phyloP scores from a whole-genome alignment of 805 yeast genomes.

The Myxozyma geophila region DNA sequence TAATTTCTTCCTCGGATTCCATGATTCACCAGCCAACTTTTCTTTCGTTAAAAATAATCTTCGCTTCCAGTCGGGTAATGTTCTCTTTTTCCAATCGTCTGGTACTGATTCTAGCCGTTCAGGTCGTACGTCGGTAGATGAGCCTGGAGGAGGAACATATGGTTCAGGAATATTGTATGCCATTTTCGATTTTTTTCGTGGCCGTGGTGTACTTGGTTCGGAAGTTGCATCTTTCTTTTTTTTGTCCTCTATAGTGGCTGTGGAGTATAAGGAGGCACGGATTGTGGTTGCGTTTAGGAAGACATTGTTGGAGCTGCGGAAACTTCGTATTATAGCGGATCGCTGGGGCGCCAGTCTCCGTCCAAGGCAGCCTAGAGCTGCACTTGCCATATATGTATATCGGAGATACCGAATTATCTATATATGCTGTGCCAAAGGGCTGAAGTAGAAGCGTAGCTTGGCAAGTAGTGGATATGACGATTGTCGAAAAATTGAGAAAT shows the following conservation, averaged over 20 bases:
- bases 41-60: conserved; percentile 66
- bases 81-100: conserved; percentile 51
- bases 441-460: no score
- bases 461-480: no score
- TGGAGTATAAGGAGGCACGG: background rate
- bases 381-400: no score
- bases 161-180: conserved; percentile 16
- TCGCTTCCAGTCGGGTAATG: conserved; percentile 69
- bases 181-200: background rate
- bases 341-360: no score
- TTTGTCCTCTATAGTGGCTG: background rate
- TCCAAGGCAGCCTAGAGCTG: no score
- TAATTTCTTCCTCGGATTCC: conserved; percentile 72
- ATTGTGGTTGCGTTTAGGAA: no score
- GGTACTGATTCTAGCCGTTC: conserved; percentile 44
- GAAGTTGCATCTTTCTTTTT: background rate
- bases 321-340: no score
- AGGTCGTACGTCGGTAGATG: background rate
- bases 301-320: no score
- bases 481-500: no score
- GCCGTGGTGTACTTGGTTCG: background rate
- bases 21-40: conserved; percentile 60
- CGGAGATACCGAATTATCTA: no score
- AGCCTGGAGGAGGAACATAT: conserved; percentile 18
- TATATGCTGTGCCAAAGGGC: no score